Evolutionary conservation across 169 alveolate species (phyloP).

Genomic region (Eimeria maxima): DNA sequence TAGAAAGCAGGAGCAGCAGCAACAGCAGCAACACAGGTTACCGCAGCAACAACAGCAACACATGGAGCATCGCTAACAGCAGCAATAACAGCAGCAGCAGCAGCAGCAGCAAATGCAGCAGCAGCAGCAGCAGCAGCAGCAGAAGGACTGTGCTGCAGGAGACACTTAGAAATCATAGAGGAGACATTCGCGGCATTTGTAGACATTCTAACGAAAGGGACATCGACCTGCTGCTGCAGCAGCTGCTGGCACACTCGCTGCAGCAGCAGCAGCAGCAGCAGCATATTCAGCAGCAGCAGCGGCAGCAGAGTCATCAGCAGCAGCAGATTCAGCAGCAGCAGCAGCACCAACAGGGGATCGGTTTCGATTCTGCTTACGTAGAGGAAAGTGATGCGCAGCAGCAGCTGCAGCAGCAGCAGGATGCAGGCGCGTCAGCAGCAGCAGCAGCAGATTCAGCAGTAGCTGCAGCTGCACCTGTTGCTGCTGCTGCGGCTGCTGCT

Average conservation of each 20-base stretch:
- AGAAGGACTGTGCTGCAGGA: background rate
- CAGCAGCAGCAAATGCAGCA: conserved; percentile 3
- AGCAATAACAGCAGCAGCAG: conserved; percentile 23
- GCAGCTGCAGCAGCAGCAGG: background rate
- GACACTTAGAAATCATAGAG: background rate
- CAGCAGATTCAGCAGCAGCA: background rate
- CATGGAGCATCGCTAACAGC: background rate
- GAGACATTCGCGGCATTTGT: background rate
- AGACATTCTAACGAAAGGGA: background rate
- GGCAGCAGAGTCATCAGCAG: background rate
- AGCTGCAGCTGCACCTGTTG: background rate
- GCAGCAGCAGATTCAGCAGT: conserved; percentile 12
- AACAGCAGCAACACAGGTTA: background rate
- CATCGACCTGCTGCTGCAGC: conserved; percentile 35
- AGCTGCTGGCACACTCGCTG: conserved; percentile 3
- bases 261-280: conserved; percentile 7
- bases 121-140: conserved; percentile 31
- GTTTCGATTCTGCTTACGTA: background rate
- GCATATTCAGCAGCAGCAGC: background rate
- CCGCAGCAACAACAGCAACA: conserved; percentile 19
- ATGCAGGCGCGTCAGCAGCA: background rate
- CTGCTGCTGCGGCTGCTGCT: conserved; percentile 17
- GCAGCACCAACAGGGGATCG: background rate
- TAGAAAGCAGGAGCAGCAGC: background rate
- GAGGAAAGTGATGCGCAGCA: background rate